A percentile compares a stretch with the other conserved stretches of the same genome.
Evolutionary conservation across 352 stramenopile species (phyloP).

Genomic region (Globisporangium mamillatum): DNA sequence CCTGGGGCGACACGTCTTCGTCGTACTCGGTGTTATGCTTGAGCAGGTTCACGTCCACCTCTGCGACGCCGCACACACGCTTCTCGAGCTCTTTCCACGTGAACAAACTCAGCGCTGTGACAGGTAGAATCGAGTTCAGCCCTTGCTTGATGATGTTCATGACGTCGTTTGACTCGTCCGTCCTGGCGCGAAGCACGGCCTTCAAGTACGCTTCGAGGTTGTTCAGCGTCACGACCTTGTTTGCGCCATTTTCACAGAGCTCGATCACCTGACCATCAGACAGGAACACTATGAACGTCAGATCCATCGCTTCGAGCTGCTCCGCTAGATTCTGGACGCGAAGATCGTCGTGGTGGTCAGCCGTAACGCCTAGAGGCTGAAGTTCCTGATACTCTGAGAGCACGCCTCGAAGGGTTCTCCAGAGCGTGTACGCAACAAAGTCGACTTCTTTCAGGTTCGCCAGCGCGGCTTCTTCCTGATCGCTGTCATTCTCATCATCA

Average conservation of each 20-base stretch:
- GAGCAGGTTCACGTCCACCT: slow-evolving; percentile 72
- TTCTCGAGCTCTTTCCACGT: slow-evolving; percentile 74
- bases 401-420: slow-evolving; percentile 41
- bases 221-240: slow-evolving; percentile 36
- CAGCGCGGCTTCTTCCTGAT: slow-evolving; percentile 31
- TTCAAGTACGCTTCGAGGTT: slow-evolving; percentile 56
- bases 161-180: slow-evolving; percentile 41
- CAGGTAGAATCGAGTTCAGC: slow-evolving; percentile 70
- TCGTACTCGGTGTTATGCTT: slow-evolving; percentile 83
- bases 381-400: slow-evolving; percentile 21
- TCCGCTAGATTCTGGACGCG: slow-evolving; percentile 28
- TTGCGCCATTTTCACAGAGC: slow-evolving; percentile 34
- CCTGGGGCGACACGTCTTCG: slow-evolving; percentile 56
- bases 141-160: slow-evolving; percentile 77
- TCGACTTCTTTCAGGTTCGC: slow-evolving; percentile 63
- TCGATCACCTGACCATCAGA: slow-evolving; percentile 57
- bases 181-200: slow-evolving; percentile 34
- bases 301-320: slow-evolving; percentile 61
- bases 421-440: slow-evolving; percentile 51
- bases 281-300: slow-evolving; percentile 73
- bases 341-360: background rate
- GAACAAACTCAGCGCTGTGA: slow-evolving; percentile 50
- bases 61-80: slow-evolving; percentile 62
- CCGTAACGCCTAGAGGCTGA: background rate
- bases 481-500: background rate